Base-by-base conservation (phyloP, 768 basidiomycete genomes). In the Xerocomus brunneocitrinus region DNA sequence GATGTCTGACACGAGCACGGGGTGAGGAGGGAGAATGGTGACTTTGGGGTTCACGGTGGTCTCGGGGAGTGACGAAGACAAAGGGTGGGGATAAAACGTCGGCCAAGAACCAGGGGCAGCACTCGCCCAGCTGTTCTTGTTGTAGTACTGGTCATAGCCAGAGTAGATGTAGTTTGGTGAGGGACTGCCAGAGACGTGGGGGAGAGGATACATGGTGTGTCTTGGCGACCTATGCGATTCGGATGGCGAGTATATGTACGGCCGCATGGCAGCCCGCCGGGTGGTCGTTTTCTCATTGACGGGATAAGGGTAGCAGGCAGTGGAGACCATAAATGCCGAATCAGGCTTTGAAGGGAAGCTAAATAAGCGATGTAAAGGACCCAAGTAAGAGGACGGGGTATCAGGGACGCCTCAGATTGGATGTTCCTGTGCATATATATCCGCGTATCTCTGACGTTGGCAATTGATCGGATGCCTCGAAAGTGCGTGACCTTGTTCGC, bases 221-320 rank as follows among this genome's bases (percentile, higher is more conserved):
- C 48, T 53, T 58, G 60, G 60, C 8, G 57, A 47, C 30, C 16
- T 19, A 36, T 61, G 58, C n/a, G 60, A 45, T 28, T 71, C 59
- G 43, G 67, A 59, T 50, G 65, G 58, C 0, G 57, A 68, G 58
- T 62, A 71, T 70, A 69, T 71, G 60, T 70, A 54, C 4, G 67
- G 69, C 10, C 62, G 62, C 55, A 62, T 44, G 19, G 55, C 49
- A 52, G 36, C 53, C 38, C 62, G 62, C 28, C 58, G 57, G 49
- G 51, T 22, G 54, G 67, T 43, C 40, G 67, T 58, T 57, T 47
- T 55, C 59, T 63, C 60, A 58, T 60, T 49, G 36, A 58, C 55
- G 44, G 61, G 59, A 58, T 58, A 66, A 59, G 62, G 67, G 58
- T 70, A 65, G 52, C 47, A 60, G 50, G 58, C 57, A 56, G 64